Evolutionary conservation across 257 asterid genomes (phyloP), one percentile per base, ranked within the genome.

Genomic region (Salvia miltiorrhiza): DNA sequence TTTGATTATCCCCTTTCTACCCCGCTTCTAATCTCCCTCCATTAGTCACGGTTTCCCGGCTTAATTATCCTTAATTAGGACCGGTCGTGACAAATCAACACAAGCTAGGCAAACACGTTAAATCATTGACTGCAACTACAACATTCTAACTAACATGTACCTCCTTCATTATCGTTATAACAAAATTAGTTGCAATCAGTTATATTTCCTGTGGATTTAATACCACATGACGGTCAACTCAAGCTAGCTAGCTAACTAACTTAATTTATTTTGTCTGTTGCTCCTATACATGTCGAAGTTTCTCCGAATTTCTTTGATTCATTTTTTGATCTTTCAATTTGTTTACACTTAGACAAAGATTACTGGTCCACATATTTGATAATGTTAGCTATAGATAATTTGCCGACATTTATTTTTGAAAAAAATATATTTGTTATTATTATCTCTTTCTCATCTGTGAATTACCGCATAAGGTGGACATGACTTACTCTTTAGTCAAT

Each of bases 321-420:
- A 4, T 28, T 56, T 39, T 24, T 50, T 0, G 5, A 67, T 4
- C 4, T 57, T 50, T 49, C 70, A 53, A 0, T 17, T 7, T 52
- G 58, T 52, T 72, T 65, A 72, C 76, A 72, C 76, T 14, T 62
- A 10, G 14, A 26, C 17, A 5, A 12, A 12, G 16, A 49, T n/a
- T 62, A 71, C 52, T 44, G 70, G 76, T 45, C 76, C 76, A 62
- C 70, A 41, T 52, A 28, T 50, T 11, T 26, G 24, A 20, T 69
- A 11, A 58, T 4, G 47, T 20, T 70, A 24, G 19, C 19, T 24
- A 68, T 14, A 55, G 17, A 64, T 45, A 21, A 48, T 47, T 58
- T 70, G 64, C 69, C 55, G 63, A 61, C 69, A 48, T 48, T 32
- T 12, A 6, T 32, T 49, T 56, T 5, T 10, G 2, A 5, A 6